Percentiles rank a stretch among this genome's conserved stretches.
phyloP scores from a whole-genome alignment of 768 basidiomycete species.

The Chalciporus piperatus region DNA sequence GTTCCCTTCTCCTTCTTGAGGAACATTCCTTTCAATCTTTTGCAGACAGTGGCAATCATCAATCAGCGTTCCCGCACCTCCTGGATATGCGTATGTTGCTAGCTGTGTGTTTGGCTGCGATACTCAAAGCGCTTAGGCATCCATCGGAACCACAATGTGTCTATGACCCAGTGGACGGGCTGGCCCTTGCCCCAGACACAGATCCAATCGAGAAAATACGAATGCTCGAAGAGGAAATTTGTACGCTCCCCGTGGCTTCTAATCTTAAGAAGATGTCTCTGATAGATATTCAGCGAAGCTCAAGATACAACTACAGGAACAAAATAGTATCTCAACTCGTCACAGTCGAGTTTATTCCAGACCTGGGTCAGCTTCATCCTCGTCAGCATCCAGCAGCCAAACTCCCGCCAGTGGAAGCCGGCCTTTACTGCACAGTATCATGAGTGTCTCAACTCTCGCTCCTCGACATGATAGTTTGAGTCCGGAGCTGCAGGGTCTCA shows the following conservation, averaged over 20 bases:
- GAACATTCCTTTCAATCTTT: constrained; percentile 9
- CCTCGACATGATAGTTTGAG: constrained; percentile 47
- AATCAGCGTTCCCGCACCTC: constrained; percentile 80
- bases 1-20: constrained; percentile 25
- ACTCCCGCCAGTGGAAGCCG: constrained; percentile 6
- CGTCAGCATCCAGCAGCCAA: constrained; percentile 16
- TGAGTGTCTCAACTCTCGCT: constrained; percentile 1
- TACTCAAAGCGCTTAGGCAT: constrained; percentile 47
- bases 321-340: constrained; percentile 31
- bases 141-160: constrained; percentile 83
- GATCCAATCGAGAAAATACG: constrained; percentile 80
- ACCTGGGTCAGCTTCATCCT: constrained; percentile 24
- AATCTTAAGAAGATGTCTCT: constrained; percentile 5
- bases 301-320: constrained; percentile 59
- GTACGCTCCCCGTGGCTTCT: constrained; percentile 38
- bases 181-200: constrained; percentile 70
- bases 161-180: constrained; percentile 84
- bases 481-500: constrained; percentile 44
- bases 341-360: constrained; percentile 17
- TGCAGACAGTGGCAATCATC: constrained; percentile 76
- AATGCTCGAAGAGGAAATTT: constrained; percentile 73
- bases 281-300: constrained; percentile 49
- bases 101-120: not conserved
- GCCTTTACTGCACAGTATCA: not conserved
- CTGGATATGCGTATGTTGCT: constrained; percentile 71